Base-by-base conservation (phyloP, 768 basidiomycete species). In the Suillus plorans region DNA sequence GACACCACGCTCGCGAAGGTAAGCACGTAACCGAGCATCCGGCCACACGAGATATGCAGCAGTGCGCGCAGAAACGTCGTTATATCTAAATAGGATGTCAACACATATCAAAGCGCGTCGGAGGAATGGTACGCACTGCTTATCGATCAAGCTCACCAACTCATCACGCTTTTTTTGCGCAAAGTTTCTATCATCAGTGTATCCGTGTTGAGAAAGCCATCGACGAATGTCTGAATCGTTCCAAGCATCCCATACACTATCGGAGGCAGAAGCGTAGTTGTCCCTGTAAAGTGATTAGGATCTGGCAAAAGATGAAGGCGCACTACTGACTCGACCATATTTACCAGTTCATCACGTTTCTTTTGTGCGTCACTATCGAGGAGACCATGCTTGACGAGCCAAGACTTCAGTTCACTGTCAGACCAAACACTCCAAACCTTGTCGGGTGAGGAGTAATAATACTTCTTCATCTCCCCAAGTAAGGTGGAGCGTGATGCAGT, bases 21-120 rank as follows among this genome's bases (percentile, higher is more conserved):
- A 97, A 2, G 91, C 94, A 55, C 95, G 89, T 34, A 99, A 86
- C 39, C 96, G 85, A 4, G 95, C 92, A 71, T 98, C 96, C 14
- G 94, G 92, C 97, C 97, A 99, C 12, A 85, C 83, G 59, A 96
- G 80, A 77, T 97, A 97, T 3, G 86, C 79, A 3, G 88, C 81
- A 1, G 83, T 82, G 42, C 79, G 77, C 6, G 69, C 60, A n/a
- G 73, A 72, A 58, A 74, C 73, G 60, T 88, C 85, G 62, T 80
- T 81, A 70, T 86, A 88, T 73, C 86, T 92, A 68, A n/a, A 41
- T 36, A 20, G 4, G 12, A 31, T 28, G 4, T 59, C 12, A 59
- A 41, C 6, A 10, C 20, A 20, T 20, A 31, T 59, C 28, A 9
- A 56, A 72, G 53, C 53, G 18, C 16, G 7, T 57, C 2, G 7